Evolutionary conservation across 2,329 filamentous ascomycete species (phyloP), one percentile per base, ranked within the genome.

Genomic region (Phoma sp.): DNA sequence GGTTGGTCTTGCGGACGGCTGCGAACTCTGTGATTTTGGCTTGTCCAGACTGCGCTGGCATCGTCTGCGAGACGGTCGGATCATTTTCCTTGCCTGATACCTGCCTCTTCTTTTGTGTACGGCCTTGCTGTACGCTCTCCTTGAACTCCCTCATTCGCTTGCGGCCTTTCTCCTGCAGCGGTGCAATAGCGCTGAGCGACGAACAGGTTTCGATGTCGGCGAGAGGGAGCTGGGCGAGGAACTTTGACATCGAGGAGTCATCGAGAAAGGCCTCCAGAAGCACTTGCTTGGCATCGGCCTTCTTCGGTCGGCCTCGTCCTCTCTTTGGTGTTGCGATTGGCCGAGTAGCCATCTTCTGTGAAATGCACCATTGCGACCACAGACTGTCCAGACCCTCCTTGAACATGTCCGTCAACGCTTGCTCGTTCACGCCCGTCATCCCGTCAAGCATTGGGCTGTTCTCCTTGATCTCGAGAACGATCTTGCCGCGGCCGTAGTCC

Each of bases 91-190:
- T 74, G 25, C 67, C 71, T 7, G 57, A 52, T 1, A 51, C 58
- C 23, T 65, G 65, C 17, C 66, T 62, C 58, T 71, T 69, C 60
- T 74, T 73, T 53, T 66, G 60, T 15, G 65, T 42, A 48, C 72
- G 60, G 20, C 69, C 68, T 28, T 74, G 66, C 32, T 69, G 64
- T n/a, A 88, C 81, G 55, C 80, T 84, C 42, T 82, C 80, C 72
- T 88, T 90, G 62, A 93, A 79, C 42, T 89, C 86, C 52, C 86
- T 81, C n/a, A 93, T 79, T 7, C 87, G 83, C 54, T 83, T 84
- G 61, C 90, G 87, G 25, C 89, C 89, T 66, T 87, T 90, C 42
- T 82, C 80, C 23, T 88, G 78, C 5, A 88, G 62, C 1, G 85
- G 83, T 11, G 84, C 82, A 17, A 82, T 78, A 49, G 83, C 84